phyloP scores from a whole-genome alignment of 257 asterid species.

The Lycium ferocissimum region DNA sequence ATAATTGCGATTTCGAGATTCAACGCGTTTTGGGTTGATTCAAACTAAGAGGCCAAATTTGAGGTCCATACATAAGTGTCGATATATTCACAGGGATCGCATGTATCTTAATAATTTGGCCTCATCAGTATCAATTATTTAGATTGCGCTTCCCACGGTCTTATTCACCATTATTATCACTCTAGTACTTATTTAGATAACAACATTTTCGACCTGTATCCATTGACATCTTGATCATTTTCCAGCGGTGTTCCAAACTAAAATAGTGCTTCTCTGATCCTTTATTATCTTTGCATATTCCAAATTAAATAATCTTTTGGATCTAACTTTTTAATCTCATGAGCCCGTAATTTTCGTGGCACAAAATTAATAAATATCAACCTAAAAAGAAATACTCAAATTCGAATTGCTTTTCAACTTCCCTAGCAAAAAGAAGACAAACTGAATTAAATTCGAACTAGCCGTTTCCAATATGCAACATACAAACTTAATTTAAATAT shows the following conservation, averaged over 20 bases:
- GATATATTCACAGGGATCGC: no score
- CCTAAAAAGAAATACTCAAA: neutral
- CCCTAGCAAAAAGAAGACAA: no score
- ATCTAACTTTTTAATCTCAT: neutral
- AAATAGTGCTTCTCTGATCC: neutral
- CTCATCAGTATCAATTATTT: neutral
- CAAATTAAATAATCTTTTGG: neutral
- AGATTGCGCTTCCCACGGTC: neutral
- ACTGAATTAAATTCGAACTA: neutral
- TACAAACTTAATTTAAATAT: neutral
- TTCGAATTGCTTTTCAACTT: slow-evolving; percentile 2
- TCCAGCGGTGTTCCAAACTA: no score
- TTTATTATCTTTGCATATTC: neutral
- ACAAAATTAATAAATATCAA: neutral
- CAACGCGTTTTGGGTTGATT: no score
- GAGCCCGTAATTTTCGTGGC: neutral
- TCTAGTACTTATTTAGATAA: neutral
- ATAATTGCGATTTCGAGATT: no score
- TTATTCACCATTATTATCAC: neutral
- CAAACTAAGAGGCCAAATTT: no score
- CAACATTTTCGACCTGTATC: neutral
- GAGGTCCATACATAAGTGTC: no score
- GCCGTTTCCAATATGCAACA: neutral
- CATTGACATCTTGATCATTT: neutral
- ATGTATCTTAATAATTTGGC: neutral